Percentiles rank a stretch among this genome's conserved stretches.
phyloP scores from a whole-genome alignment of 139 green algal species.

The Chlamydomonas incerta region DNA sequence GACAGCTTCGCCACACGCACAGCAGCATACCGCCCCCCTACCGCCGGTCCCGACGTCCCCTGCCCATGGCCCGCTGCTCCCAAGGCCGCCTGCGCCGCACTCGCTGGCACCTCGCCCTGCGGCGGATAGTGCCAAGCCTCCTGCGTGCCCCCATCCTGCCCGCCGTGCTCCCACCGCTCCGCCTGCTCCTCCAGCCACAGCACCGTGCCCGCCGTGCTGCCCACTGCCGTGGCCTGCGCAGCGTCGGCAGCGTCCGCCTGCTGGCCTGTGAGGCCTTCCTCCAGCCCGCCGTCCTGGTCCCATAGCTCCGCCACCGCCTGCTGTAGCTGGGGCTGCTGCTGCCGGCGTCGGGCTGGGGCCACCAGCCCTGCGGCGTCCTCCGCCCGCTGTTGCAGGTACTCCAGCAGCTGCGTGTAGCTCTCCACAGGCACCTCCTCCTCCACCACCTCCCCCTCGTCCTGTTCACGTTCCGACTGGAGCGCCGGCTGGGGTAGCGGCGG shows the following conservation, averaged over 20 bases:
- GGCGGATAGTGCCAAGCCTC: too few relatives aligned
- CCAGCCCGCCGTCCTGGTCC: too few relatives aligned
- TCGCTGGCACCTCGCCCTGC: too few relatives aligned
- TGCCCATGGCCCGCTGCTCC: too few relatives aligned
- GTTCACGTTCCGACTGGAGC: background rate
- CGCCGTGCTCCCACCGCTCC: background rate
- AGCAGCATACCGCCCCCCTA: background rate
- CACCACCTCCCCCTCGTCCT: background rate
- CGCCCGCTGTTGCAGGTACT: conserved; percentile 48
- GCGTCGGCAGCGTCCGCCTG: background rate
- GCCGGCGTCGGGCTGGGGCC: too few relatives aligned
- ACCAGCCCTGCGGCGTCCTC: background rate
- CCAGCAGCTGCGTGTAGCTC: conserved; percentile 54
- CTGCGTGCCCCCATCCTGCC: too few relatives aligned
- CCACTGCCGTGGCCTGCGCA: background rate
- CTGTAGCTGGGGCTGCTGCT: too few relatives aligned
- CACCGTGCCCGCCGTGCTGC: background rate
- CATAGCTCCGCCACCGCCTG: background rate
- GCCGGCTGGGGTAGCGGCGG: too few relatives aligned
- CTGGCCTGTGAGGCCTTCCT: too few relatives aligned
- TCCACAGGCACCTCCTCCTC: conserved; percentile 34
- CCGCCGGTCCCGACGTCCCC: background rate
- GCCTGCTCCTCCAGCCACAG: background rate
- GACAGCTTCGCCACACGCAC: background rate
- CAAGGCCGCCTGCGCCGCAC: too few relatives aligned